Evolutionary conservation across 75 land plant genomes (phyloP).

Genomic region (Chamaecyparis obtusa): DNA sequence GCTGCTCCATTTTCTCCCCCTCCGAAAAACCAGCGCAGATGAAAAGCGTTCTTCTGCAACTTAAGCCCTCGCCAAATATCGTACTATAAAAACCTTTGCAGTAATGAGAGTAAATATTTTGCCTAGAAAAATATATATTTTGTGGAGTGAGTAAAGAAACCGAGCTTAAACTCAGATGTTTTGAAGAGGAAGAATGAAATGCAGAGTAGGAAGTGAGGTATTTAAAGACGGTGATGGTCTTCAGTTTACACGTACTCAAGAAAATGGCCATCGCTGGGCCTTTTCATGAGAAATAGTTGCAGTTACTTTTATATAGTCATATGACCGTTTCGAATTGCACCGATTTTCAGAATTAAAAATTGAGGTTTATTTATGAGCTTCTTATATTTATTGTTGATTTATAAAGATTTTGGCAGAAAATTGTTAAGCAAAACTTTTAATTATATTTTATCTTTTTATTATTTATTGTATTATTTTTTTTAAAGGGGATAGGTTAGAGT

Average conservation of each 20-base stretch:
- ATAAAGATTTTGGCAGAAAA: too few species aligned
- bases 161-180: neutral
- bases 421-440: too few species aligned
- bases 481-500: too few species aligned
- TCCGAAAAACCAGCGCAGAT: neutral
- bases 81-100: neutral
- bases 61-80: neutral
- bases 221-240: neutral
- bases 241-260: neutral
- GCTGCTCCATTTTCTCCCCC: conserved; percentile 48
- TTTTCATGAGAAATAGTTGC: neutral
- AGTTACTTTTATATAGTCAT: neutral
- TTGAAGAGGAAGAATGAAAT: neutral
- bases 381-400: too few species aligned
- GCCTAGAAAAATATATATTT: neutral
- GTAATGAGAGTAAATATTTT: neutral
- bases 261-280: neutral
- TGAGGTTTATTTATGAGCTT: too few species aligned
- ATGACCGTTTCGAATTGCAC: too few species aligned
- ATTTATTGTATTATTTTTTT: too few species aligned
- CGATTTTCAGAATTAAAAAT: too few species aligned
- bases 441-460: too few species aligned
- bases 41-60: neutral
- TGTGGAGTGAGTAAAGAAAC: neutral
- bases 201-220: neutral